These are phyloP conservation scores for Hamigera avellanea DNA, from an alignment of 495 filamentous ascomycete species.

Conservation along the genomic window DNA sequence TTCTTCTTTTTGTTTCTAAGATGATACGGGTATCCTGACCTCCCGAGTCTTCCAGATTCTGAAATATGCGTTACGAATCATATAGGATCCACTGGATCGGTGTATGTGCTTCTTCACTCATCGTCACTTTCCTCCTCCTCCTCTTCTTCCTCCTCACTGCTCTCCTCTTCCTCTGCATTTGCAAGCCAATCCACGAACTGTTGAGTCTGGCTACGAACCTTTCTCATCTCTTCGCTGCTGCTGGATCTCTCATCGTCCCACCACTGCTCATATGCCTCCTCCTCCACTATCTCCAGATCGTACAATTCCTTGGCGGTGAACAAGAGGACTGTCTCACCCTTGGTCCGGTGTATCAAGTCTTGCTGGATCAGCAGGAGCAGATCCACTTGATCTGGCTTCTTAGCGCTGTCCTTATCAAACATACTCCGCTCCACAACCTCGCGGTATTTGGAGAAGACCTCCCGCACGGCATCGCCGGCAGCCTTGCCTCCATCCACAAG, in stretches of 20 bases:
- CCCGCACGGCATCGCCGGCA: conserved; percentile 52
- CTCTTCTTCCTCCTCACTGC: conserved; percentile 58
- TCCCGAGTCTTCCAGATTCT: too few species aligned
- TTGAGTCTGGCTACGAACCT: conserved; percentile 58
- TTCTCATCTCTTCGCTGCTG: conserved; percentile 52
- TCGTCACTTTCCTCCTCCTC: conserved; percentile 31
- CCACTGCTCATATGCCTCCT: conserved; percentile 82
- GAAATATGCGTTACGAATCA: too few species aligned
- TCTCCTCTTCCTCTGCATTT: conserved; percentile 70
- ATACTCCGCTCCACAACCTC: conserved; percentile 46
- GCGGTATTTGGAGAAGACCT: conserved; percentile 44
- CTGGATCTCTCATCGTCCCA: conserved; percentile 63
- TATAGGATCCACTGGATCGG: too few species aligned
- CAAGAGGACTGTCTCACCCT: conserved; percentile 57
- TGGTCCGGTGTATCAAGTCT: conserved; percentile 51
- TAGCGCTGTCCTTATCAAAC: conserved; percentile 43
- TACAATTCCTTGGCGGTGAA: conserved; percentile 72
- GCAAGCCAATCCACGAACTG: conserved; percentile 80
- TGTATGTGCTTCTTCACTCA: conserved; percentile 2
- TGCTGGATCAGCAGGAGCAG: conserved; percentile 71
- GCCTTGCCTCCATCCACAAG: conserved; percentile 50
- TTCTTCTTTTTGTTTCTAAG: too few species aligned
- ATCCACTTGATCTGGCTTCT: conserved; percentile 70
- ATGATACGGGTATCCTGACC: too few species aligned
- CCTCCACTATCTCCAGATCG: conserved; percentile 73